Evolutionary conservation across 1,284 basidiomycete species (phyloP), one percentile per base, ranked within the genome.

Genomic region (Austroboletus novae-zelandiae): DNA sequence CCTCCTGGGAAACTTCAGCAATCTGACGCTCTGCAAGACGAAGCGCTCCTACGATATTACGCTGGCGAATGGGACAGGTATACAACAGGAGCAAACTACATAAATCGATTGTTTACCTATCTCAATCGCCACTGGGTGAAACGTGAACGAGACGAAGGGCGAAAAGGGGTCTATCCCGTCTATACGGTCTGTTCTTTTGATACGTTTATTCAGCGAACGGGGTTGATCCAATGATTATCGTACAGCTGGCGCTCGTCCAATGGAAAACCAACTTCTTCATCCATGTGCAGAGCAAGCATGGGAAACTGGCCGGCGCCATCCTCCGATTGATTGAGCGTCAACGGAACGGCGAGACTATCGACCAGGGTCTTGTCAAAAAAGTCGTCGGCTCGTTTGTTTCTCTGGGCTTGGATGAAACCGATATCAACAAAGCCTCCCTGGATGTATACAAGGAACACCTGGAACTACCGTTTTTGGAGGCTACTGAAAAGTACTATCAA

Each of bases 91-190:
- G 94, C 96, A 9, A 94, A 92, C 69, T 98, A 95, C 69, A 89
- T 99, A 65, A 94, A 97, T 66, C 86, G 94, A 54, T 74, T 99
- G 39, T 98, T 98, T 76, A 90, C 92, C 18, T 98, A 98, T 72
- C 83, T 98, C 54, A 98, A 99, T 70, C 91, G 96, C 52, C 94
- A 98, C 73, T 99, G 97, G 97, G 95, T 99, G 44, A 98, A 97
- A 74, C 84, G 96, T 41, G 95, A 99, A 70, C 89, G 96, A 67
- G 97, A 99, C 62, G 96, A 99, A 68, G 97, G 97, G 6, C 83
- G 94, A 64, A 98, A 95, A 72, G 89, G 90, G 46, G 89, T 98
- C 39, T 98, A 97, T 71, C 86, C 86, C 5, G 92, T 99, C 27
- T 99, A 98, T 72, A 99, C 95, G 29, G 94, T 96, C 66, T 64